Evolutionary conservation across 140 eudicot genomes (phyloP), one percentile per base, ranked within the genome.

Genomic region (Cichorium intybus): DNA sequence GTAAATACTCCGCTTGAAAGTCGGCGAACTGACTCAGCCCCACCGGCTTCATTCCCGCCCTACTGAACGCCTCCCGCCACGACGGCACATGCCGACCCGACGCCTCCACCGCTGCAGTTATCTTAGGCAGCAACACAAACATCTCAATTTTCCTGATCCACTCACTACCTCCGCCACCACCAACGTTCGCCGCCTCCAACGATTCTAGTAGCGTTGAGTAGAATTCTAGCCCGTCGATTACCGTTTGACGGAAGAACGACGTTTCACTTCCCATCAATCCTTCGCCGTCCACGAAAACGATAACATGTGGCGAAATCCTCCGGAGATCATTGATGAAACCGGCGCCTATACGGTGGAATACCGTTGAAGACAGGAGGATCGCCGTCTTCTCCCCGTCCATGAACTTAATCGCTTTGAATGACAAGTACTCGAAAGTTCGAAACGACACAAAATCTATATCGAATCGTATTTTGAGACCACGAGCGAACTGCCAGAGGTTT

Each of bases 1-100:
- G 72, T 66, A 93, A 84, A 63, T 90, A 88, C 80, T 88, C 99
- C 0, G 99, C 99, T 60, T 93, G 99, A 27, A 78, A 88, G 68
- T 88, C 94, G 4, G 94, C 94, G 56, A 93, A 86, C 55, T 86
- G 88, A 66, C 99, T 89, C 66, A 86, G 63, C 72, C 83, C 90
- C 51, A 88, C 86, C 64, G 88, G 75, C 84, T 82, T 66, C 74
- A 88, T 22, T 28, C 98, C 95, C n/a, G 86, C 86, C 72, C 66
- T 84, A 66, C 60, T 65, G 34, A 88, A 75, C 72, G 79, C 97
- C 80, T 92, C 95, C 80, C 90, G 71, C 99, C 96, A 85, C 69
- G 96, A 46, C 70, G 79, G 56, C 57, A 54, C 72, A 18, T 79
- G 79, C 20, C 87, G 74, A 0, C 87, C 85, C 6, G 95, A 87